Percentiles rank a stretch among this genome's conserved stretches.
These are phyloP conservation scores for Solanum raphanifolium DNA, from an alignment of 257 asterid species.

Conservation along the genomic window DNA sequence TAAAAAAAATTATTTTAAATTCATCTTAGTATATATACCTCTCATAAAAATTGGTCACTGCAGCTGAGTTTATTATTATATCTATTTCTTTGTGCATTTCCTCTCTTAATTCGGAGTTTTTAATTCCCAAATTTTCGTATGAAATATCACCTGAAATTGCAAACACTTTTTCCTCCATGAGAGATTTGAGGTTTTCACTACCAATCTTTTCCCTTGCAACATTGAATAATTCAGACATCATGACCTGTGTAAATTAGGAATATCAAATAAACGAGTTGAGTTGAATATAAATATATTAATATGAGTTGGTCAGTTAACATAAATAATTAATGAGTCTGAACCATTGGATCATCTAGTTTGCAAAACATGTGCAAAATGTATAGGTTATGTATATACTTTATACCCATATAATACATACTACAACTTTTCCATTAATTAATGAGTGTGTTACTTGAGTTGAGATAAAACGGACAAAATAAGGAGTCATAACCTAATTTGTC, in stretches of 20 bases:
- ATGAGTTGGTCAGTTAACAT: background rate
- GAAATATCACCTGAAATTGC: slow-evolving; percentile 17
- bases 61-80: slow-evolving; percentile 25
- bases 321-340: background rate
- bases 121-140: slow-evolving; percentile 11
- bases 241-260: slow-evolving; percentile 10
- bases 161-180: slow-evolving; percentile 12
- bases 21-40: background rate
- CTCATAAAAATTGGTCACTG: slow-evolving; percentile 19
- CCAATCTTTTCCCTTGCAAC: slow-evolving; percentile 18
- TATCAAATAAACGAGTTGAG: background rate
- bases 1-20: background rate
- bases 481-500: background rate
- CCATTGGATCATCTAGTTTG: background rate
- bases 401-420: background rate
- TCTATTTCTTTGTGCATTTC: slow-evolving; percentile 30
- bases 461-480: background rate
- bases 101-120: slow-evolving; percentile 4
- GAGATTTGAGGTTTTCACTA: background rate
- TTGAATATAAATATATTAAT: background rate
- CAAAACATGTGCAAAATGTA: background rate
- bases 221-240: slow-evolving; percentile 23
- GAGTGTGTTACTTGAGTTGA: background rate
- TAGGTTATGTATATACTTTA: too few relatives aligned
- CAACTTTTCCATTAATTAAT: background rate